Evolutionary conservation across 257 asterid genomes (phyloP).

Genomic region (Primulina huaijiensis): DNA sequence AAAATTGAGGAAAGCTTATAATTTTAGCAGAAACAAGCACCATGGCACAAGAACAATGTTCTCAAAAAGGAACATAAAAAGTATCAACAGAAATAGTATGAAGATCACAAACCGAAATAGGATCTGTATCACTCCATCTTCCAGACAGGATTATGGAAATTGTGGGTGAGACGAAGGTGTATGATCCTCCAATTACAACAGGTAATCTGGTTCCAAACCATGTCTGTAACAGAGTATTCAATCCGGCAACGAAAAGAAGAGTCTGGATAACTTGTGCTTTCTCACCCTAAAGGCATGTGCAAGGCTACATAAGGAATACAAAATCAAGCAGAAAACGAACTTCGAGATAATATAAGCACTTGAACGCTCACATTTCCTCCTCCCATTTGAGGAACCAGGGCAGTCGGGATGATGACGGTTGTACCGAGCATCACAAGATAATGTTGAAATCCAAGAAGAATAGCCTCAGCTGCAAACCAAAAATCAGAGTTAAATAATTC

Average conservation of each 20-base stretch:
- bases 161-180: conserved; percentile 87
- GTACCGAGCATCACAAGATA: conserved; percentile 86
- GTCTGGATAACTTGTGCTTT: conserved; percentile 85
- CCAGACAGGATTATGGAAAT: conserved; percentile 83
- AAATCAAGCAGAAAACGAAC: neutral
- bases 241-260: conserved; percentile 75
- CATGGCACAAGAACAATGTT: neutral
- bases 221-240: conserved; percentile 69
- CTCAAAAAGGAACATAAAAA: neutral
- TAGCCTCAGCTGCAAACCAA: conserved; percentile 76
- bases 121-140: conserved; percentile 84
- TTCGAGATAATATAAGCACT: conserved; percentile 4
- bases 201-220: conserved; percentile 83
- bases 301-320: neutral
- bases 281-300: conserved; percentile 53
- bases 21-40: neutral
- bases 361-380: conserved; percentile 65
- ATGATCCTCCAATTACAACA: conserved; percentile 82
- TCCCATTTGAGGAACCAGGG: conserved; percentile 94
- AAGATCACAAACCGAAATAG: conserved; percentile 53
- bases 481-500: neutral
- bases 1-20: neutral
- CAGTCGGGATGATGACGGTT: conserved; percentile 70
- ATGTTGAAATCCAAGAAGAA: conserved; percentile 86
- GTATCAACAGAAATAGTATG: neutral